These are phyloP conservation scores for Ephemerocybe angulata DNA, from an alignment of 768 basidiomycete genomes.

Conservation along the genomic window DNA sequence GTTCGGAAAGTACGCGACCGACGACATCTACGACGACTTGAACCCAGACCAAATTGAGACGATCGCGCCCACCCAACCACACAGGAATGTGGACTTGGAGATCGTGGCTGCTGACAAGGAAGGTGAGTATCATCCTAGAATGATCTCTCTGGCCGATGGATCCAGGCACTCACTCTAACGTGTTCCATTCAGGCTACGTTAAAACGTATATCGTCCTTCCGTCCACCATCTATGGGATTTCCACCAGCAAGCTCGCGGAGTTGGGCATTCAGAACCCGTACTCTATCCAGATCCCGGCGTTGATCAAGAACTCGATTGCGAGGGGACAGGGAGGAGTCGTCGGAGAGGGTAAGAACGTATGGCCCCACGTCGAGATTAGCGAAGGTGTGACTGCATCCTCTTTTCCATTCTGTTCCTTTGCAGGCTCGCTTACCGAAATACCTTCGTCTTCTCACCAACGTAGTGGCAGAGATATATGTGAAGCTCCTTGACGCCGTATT, in stretches of 20 bases:
- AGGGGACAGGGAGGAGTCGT: slow-evolving; percentile 52
- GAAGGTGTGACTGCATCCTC: no score
- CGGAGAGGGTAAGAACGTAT: slow-evolving; percentile 55
- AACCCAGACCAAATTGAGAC: no score
- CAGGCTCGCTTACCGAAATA: no score
- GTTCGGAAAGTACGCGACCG: slow-evolving; percentile 33
- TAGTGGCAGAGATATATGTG: slow-evolving; percentile 45
- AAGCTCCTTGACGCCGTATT: slow-evolving; percentile 37
- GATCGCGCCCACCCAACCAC: no score
- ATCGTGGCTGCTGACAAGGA: slow-evolving; percentile 21
- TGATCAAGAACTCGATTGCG: slow-evolving; percentile 42
- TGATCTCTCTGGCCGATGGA: no score
- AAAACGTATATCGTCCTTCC: slow-evolving; percentile 51
- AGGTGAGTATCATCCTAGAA: no score
- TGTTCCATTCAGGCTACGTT: slow-evolving; percentile 52
- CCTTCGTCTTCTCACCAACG: background rate
- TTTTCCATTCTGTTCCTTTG: background rate
- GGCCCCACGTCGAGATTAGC: slow-evolving; percentile 53
- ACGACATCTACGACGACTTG: slow-evolving; percentile 48
- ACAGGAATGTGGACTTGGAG: background rate
- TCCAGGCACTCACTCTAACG: no score
- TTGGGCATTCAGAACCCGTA: slow-evolving; percentile 49
- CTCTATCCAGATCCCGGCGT: slow-evolving; percentile 49
- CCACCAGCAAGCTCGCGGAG: slow-evolving; percentile 44
- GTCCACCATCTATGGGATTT: slow-evolving; percentile 58